These are phyloP conservation scores for Dichotomopilus funicola DNA, from an alignment of 2,329 filamentous ascomycete species.

Conservation along the genomic window DNA sequence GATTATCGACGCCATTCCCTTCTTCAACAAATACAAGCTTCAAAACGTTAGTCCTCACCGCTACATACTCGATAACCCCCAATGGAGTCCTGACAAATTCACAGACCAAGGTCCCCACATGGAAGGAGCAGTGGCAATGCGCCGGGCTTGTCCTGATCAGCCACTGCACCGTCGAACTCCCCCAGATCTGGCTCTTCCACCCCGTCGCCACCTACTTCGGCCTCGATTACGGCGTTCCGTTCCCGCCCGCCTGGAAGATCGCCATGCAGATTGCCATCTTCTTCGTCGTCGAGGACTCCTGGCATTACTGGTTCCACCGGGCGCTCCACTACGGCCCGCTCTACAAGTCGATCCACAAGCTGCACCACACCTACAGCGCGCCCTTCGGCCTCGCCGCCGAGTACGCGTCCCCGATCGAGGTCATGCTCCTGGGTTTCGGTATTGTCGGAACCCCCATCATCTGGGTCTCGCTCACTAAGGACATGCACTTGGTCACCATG, in stretches of 20 bases:
- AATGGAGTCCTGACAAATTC: conserved; percentile 18
- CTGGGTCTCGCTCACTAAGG: conserved; percentile 73
- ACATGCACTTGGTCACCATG: conserved; percentile 96
- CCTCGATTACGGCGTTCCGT: conserved; percentile 80
- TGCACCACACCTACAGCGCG: conserved; percentile 97
- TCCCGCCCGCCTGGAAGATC: conserved; percentile 81
- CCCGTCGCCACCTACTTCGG: conserved; percentile 90
- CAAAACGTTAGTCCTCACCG: conserved; percentile 58
- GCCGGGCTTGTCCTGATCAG: conserved; percentile 85
- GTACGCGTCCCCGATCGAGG: conserved; percentile 95
- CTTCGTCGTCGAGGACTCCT: conserved; percentile 92
- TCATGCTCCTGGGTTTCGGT: conserved; percentile 87
- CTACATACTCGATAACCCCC: background rate
- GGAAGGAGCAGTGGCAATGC: conserved; percentile 90
- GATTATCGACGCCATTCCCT: conserved; percentile 80
- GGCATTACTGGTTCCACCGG: conserved; percentile 98
- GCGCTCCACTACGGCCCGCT: conserved; percentile 88
- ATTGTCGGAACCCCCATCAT: conserved; percentile 76
- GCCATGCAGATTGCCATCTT: conserved; percentile 86
- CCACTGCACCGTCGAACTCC: conserved; percentile 96
- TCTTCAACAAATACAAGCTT: conserved; percentile 90
- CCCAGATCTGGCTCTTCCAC: conserved; percentile 99
- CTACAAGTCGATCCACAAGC: conserved; percentile 97
- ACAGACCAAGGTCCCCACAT: conserved; percentile 76
- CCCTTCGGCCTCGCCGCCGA: conserved; percentile 95